Conservation (phyloP, 2,329 filamentous ascomycete species). For the Arthrobotrys conoides region DNA sequence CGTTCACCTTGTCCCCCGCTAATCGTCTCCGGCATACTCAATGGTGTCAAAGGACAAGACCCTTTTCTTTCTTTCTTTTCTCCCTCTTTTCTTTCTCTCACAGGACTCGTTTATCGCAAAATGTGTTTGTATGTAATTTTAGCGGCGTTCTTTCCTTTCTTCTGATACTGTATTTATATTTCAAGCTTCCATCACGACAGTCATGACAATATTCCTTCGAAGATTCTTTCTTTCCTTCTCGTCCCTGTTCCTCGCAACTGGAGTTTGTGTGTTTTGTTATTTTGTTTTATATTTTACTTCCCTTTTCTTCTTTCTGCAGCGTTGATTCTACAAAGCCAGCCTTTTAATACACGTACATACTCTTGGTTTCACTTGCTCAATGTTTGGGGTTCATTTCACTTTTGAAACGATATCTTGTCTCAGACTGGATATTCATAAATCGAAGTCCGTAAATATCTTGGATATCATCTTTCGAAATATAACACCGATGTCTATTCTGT, state of each 20-base stretch:
- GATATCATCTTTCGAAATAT: no score
- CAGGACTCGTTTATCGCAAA: background rate
- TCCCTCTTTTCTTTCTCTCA: no score
- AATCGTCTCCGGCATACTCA: background rate
- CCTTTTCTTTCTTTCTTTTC: background rate
- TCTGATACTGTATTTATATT: background rate
- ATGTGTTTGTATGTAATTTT: background rate
- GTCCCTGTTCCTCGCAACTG: background rate
- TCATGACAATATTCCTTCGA: slow-evolving; percentile 8
- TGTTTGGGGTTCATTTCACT: background rate
- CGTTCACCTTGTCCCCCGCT: background rate
- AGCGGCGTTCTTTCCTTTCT: background rate
- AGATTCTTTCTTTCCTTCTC: background rate
- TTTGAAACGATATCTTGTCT: background rate
- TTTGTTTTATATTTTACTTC: background rate
- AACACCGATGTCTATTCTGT: no score
- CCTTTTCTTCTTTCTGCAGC: background rate
- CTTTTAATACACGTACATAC: background rate
- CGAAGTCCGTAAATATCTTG: background rate
- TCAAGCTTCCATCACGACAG: slow-evolving; percentile 31
- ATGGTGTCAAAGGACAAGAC: background rate
- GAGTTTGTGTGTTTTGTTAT: background rate
- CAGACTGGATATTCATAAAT: background rate
- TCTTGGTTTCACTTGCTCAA: background rate
- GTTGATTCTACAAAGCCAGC: background rate